A percentile compares a stretch with the other conserved stretches of the same genome.
These are phyloP conservation scores for Hansfordia pulvinata DNA, from an alignment of 2,329 filamentous ascomycete genomes.

Conservation along the genomic window DNA sequence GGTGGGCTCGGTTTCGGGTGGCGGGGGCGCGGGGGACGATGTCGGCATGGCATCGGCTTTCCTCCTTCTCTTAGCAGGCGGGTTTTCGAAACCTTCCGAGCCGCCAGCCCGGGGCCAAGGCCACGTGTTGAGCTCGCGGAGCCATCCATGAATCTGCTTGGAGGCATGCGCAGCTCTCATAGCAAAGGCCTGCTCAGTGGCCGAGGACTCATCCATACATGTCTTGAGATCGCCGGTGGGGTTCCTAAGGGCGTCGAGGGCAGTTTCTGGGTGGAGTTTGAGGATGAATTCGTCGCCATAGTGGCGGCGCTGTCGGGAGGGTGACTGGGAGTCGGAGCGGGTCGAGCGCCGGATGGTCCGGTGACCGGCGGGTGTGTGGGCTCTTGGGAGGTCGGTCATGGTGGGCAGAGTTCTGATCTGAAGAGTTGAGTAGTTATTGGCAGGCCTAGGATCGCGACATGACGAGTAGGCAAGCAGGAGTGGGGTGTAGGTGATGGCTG, in stretches of 20 bases:
- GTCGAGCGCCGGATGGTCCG: conserved; percentile 24
- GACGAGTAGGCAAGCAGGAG: no score
- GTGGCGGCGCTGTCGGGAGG: conserved; percentile 27
- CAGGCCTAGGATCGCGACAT: no score
- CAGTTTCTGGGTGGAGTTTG: conserved; percentile 45
- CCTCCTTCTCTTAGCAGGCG: conserved; percentile 25
- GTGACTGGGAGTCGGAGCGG: conserved; percentile 26
- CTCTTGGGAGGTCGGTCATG: conserved; percentile 19
- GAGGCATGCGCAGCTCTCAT: conserved; percentile 57
- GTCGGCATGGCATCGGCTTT: conserved; percentile 12
- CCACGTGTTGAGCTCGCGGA: conserved; percentile 54
- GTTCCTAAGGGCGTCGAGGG: conserved; percentile 43
- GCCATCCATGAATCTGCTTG: conserved; percentile 59
- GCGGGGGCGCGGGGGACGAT: conserved; percentile 7
- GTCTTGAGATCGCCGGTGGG: conserved; percentile 36
- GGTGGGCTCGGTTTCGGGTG: conserved; percentile 10
- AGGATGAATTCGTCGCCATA: conserved; percentile 46
- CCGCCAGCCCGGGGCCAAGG: conserved; percentile 36
- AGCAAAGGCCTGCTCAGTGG: conserved; percentile 57
- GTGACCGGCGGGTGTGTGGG: conserved; percentile 20
- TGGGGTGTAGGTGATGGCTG: no score
- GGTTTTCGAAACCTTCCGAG: conserved; percentile 40
- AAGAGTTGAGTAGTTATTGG: no score
- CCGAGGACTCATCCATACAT: conserved; percentile 49
- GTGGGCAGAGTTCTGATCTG: conserved; percentile 2